Conservation (phyloP, 306 rosid genomes). For the Gillenia trifoliata region DNA sequence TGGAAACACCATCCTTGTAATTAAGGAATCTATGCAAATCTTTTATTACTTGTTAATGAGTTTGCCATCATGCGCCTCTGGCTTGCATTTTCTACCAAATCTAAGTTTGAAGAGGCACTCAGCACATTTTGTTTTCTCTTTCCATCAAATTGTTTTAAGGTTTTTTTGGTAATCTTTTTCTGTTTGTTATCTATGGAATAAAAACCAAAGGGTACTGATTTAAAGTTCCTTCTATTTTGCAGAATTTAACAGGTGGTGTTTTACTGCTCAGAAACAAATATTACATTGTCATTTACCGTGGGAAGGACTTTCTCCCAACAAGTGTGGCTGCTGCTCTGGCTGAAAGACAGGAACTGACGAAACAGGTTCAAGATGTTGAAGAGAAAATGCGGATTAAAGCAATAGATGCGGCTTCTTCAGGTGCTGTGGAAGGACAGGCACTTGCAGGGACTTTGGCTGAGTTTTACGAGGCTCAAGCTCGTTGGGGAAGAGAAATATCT, state of each 20-base stretch:
- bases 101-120: neutral
- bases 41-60: neutral
- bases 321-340: constrained; percentile 68
- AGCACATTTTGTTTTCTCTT: neutral
- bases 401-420: constrained; percentile 31
- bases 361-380: constrained; percentile 74
- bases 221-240: constrained; percentile 30
- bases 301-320: constrained; percentile 89
- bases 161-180: neutral
- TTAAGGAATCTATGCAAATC: neutral
- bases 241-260: constrained; percentile 90
- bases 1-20: neutral
- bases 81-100: neutral
- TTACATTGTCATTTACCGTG: constrained; percentile 84
- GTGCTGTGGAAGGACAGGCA: constrained; percentile 46
- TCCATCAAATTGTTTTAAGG: neutral
- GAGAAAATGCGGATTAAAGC: constrained; percentile 50
- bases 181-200: neutral
- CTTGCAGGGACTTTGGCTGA: constrained; percentile 83
- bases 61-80: neutral
- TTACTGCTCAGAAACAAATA: constrained; percentile 85
- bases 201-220: neutral
- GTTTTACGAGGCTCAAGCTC: constrained; percentile 74
- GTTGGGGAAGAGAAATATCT: constrained; percentile 82
- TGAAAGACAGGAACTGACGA: constrained; percentile 71